Conservation (phyloP, 352 stramenopile genomes). For the Plasmopara viticola region DNA sequence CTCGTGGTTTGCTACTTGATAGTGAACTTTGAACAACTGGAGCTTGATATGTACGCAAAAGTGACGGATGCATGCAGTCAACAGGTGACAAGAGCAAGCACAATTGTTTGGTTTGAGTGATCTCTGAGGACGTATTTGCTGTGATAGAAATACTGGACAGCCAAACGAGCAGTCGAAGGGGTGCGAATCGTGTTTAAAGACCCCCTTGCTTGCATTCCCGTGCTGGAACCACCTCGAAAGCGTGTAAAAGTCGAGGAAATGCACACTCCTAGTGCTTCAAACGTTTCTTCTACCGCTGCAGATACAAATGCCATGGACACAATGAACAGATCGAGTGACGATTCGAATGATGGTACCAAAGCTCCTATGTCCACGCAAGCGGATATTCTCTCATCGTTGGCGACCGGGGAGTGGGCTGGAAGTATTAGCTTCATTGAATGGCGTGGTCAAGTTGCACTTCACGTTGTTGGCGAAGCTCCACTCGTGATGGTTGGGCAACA, state of each 20-base stretch:
- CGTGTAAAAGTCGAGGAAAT: conserved; percentile 49
- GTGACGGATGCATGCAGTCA: conserved; percentile 51
- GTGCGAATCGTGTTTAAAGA: conserved; percentile 79
- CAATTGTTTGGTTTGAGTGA: not conserved
- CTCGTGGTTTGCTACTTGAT: not conserved
- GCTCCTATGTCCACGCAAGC: conserved; percentile 18
- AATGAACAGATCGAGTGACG: conserved; percentile 10
- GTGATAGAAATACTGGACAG: conserved; percentile 57
- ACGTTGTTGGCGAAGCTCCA: conserved; percentile 64
- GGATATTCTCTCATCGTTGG: conserved; percentile 37
- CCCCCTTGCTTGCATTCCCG: conserved; percentile 54
- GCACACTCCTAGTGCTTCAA: conserved; percentile 3
- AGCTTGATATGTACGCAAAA: conserved; percentile 74
- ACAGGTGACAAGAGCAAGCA: conserved; percentile 28
- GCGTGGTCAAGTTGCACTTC: conserved; percentile 66
- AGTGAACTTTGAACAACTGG: conserved; percentile 83
- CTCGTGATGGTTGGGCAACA: conserved; percentile 78
- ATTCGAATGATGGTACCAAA: conserved; percentile 17
- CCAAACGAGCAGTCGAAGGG: conserved; percentile 66
- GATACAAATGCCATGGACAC: conserved; percentile 20
- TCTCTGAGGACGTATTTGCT: not conserved
- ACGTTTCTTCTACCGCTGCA: conserved; percentile 2
- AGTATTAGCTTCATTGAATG: conserved; percentile 86
- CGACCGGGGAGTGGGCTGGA: conserved; percentile 64
- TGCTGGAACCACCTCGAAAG: conserved; percentile 68